phyloP scores from a whole-genome alignment of 352 stramenopile species.

The Globisporangium cystogenes region DNA sequence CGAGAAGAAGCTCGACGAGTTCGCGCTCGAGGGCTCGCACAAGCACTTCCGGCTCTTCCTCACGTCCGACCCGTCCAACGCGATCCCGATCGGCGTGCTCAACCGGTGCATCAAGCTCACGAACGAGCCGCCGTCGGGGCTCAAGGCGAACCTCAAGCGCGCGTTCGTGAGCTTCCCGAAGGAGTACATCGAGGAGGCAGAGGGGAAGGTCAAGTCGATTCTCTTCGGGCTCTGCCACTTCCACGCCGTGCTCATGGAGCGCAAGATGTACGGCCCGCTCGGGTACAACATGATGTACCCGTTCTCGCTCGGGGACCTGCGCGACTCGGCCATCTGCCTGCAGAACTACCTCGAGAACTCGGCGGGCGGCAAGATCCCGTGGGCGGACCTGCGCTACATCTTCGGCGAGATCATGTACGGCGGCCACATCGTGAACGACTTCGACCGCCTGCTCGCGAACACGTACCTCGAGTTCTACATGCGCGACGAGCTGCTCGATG shows the following conservation, averaged over 20 bases:
- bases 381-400: conserved; percentile 96
- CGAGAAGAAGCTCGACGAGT: conserved; percentile 97
- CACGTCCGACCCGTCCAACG: conserved; percentile 90
- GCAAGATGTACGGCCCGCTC: conserved; percentile 96
- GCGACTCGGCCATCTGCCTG: conserved; percentile 92
- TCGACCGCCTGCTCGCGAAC: conserved; percentile 92
- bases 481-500: conserved; percentile 96
- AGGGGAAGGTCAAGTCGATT: conserved; percentile 96
- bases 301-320: conserved; percentile 95
- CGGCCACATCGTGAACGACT: conserved; percentile 96
- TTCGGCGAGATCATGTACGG: conserved; percentile 98
- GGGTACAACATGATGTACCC: conserved; percentile 99
- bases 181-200: conserved; percentile 95
- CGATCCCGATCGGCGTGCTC: conserved; percentile 94
- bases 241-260: conserved; percentile 96
- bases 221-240: conserved; percentile 97
- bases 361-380: conserved; percentile 93
- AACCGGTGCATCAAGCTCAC: conserved; percentile 97
- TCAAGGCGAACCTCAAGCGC: conserved; percentile 96
- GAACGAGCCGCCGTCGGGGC: conserved; percentile 92
- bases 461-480: conserved; percentile 99
- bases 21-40: conserved; percentile 90
- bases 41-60: conserved; percentile 95
- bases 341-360: conserved; percentile 97
- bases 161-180: conserved; percentile 95